Evolutionary conservation across 768 basidiomycete genomes (phyloP).

Genomic region (Auricularia cornea): DNA sequence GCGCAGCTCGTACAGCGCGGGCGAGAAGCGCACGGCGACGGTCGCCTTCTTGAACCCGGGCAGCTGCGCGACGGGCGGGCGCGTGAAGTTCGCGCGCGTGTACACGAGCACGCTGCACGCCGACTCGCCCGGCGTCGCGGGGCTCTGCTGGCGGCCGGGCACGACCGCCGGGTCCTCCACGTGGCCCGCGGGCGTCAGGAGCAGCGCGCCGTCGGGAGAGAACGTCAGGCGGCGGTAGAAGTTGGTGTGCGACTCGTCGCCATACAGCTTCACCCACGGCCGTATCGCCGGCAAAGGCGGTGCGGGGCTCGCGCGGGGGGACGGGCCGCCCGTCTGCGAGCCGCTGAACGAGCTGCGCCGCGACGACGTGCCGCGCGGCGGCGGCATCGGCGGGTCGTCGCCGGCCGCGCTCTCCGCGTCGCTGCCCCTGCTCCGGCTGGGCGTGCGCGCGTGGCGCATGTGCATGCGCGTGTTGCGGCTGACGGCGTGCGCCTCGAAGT

Average conservation of each 20-base stretch:
- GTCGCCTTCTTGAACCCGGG: constrained; percentile 96
- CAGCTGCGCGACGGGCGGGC: constrained; percentile 87
- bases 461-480: constrained; percentile 80
- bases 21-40: constrained; percentile 90
- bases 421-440: constrained; percentile 57
- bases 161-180: constrained; percentile 82
- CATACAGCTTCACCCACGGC: constrained; percentile 78
- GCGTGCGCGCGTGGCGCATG: constrained; percentile 61
- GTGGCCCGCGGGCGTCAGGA: constrained; percentile 93
- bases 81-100: constrained; percentile 86
- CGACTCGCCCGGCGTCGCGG: not conserved
- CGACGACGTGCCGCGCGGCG: constrained; percentile 45
- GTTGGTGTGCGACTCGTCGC: constrained; percentile 90
- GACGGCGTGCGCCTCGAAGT: constrained; percentile 82
- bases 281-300: constrained; percentile 91
- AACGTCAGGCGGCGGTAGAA: constrained; percentile 94
- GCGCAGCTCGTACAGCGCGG: constrained; percentile 86
- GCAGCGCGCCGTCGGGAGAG: constrained; percentile 87
- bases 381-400: constrained; percentile 35
- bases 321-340: constrained; percentile 69
- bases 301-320: constrained; percentile 69
- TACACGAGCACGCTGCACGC: constrained; percentile 77
- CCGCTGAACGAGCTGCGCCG: constrained; percentile 62
- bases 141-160: constrained; percentile 25
- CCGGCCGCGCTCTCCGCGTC: constrained; percentile 57